Base-by-base conservation (phyloP, 257 asterid species). In the Solanum bulbocastanum region DNA sequence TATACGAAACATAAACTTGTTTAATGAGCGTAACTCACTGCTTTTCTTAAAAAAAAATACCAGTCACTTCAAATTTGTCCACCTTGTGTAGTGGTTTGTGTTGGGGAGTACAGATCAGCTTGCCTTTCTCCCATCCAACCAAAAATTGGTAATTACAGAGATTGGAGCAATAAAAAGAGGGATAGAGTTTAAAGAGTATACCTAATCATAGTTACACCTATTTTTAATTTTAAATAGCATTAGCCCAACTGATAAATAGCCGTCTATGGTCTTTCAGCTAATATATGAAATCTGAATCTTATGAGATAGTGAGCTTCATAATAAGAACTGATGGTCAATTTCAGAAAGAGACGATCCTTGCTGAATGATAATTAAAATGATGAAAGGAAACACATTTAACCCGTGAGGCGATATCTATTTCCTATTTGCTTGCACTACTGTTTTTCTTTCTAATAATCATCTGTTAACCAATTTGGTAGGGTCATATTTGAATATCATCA, bases 401-500 rank as follows among this genome's bases (percentile, higher is more conserved):
- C 25, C 18, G 15, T 42, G 84, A 79, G 62, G 40, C 65, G 15
- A 42, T 15, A 44, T 15, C 60, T 2, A 42, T 42, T 27, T 15
- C 66, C 40, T 27, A 79, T 44, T 30, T 81, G 40, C 20, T 82
- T 44, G 27, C 36, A 73, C 65, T 13, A 3, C 5, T 27, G 10
- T 14, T 36, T 25, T 11, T 42, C 23, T 44, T 66, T 25, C 8
- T 12, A 86, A 0, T 49, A 46, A 52, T 46, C 87, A 73, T 75
- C 60, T 36, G 42, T 66, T 78, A 84, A 58, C 33, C 87, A 52
- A 37, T 81, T 81, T 46, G 89, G 88, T 92, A 96, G 99, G 99
- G 83, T 92, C 98, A 25, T 88, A 92, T 86, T 89, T 97, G 91
- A 94, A 95, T 91, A 87, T 94, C 83, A 95, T 96, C 87, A 93